Conservation (phyloP, 83 land plant genomes). For the Larix sibirica region DNA sequence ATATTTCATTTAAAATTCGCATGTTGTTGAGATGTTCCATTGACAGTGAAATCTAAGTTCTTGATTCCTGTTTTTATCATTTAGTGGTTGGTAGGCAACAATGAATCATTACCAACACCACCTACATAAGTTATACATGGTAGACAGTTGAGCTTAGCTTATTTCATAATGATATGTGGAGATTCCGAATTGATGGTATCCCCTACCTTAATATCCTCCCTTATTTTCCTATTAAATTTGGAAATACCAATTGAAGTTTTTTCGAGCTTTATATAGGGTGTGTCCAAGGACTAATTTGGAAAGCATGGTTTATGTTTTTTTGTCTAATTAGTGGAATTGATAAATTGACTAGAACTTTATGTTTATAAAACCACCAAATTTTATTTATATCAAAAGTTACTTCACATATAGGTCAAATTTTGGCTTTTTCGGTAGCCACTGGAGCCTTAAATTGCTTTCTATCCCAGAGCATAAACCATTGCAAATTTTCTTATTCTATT, state of each 20-base stretch:
- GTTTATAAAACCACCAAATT: not conserved
- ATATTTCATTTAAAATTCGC: not conserved
- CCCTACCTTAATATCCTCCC: not conserved
- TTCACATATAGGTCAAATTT: not conserved
- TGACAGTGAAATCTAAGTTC: not conserved
- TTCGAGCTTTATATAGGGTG: too few species aligned
- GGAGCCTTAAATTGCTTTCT: not conserved
- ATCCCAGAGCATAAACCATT: not conserved
- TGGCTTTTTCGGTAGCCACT: not conserved
- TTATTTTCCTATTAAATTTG: not conserved
- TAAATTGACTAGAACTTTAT: not conserved
- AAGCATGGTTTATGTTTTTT: not conserved
- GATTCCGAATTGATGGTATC: not conserved
- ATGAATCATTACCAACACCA: not conserved
- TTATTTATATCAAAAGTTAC: not conserved
- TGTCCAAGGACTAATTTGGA: not conserved
- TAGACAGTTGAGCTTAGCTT: not conserved
- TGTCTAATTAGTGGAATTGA: not conserved
- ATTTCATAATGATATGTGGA: not conserved
- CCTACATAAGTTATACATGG: not conserved
- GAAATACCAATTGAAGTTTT: not conserved
- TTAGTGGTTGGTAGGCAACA: not conserved
- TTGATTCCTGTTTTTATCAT: not conserved
- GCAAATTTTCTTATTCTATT: too few species aligned
- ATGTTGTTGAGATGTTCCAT: not conserved